Evolutionary conservation across 2,329 filamentous ascomycete species (phyloP).

Genomic region (Penicillium palitans): DNA sequence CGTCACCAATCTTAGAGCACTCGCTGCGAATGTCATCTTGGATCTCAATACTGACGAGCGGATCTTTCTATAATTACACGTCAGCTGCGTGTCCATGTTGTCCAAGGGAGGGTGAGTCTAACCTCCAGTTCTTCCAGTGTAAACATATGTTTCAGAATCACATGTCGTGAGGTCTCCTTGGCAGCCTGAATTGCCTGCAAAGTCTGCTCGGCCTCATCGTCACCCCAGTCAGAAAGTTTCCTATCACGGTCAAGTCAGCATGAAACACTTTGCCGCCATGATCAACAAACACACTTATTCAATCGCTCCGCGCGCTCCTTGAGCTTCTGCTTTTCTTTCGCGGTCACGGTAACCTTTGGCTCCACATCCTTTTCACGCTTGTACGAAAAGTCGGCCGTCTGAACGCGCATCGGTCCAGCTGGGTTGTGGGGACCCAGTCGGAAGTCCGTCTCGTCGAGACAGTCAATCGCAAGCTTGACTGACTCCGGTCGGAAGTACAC

Average conservation of each 20-base stretch:
- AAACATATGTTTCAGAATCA: conserved; percentile 92
- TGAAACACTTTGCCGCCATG: not conserved
- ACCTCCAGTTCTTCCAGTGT: conserved; percentile 75
- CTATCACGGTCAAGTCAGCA: conserved; percentile 47
- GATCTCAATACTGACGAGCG: conserved; percentile 80
- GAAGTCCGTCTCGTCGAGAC: conserved; percentile 65
- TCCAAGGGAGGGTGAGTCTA: not conserved
- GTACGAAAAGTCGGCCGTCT: conserved; percentile 84
- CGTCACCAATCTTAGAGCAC: conserved; percentile 78
- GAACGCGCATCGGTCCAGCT: conserved; percentile 71
- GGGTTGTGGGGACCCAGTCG: conserved; percentile 59
- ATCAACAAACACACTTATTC: conserved; percentile 54
- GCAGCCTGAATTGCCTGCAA: not conserved
- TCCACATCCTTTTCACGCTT: conserved; percentile 68
- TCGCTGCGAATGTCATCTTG: conserved; percentile 93
- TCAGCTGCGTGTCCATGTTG: conserved; percentile 18
- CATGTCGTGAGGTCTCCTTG: conserved; percentile 46
- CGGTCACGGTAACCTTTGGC: conserved; percentile 45
- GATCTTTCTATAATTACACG: conserved; percentile 60
- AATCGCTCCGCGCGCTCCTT: conserved; percentile 90
- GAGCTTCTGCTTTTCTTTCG: conserved; percentile 80
- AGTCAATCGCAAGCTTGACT: conserved; percentile 65
- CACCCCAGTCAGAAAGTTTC: conserved; percentile 92
- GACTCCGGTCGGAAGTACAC: conserved; percentile 95
- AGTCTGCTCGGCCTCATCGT: conserved; percentile 61